Evolutionary conservation across 2,329 filamentous ascomycete species (phyloP).

Genomic region (Chalaropsis ovoidea): DNA sequence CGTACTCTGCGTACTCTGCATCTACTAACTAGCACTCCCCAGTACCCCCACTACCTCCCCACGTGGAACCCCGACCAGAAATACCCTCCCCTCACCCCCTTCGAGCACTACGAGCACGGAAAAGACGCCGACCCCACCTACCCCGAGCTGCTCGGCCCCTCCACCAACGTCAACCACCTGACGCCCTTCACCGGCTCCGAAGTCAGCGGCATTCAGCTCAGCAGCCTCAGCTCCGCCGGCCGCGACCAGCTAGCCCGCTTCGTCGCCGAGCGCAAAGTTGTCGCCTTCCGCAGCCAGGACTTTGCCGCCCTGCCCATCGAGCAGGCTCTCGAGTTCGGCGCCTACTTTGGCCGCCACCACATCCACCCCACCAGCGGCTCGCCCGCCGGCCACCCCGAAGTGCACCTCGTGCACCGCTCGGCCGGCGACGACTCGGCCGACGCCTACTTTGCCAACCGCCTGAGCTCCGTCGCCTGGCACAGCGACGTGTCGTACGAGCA

Average conservation of each 20-base stretch:
- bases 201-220: constrained; percentile 60
- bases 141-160: constrained; percentile 53
- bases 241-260: constrained; percentile 69
- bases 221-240: constrained; percentile 53
- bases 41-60: constrained; percentile 64
- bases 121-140: constrained; percentile 62
- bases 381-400: constrained; percentile 60
- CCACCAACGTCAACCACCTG: constrained; percentile 47
- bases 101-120: constrained; percentile 65
- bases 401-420: constrained; percentile 69
- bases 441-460: constrained; percentile 52
- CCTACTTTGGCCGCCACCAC: constrained; percentile 72
- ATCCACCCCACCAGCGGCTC: constrained; percentile 71
- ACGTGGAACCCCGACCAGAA: constrained; percentile 56
- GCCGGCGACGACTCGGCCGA: constrained; percentile 41
- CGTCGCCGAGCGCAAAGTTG: constrained; percentile 67
- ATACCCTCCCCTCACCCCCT: constrained; percentile 56
- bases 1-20: neutral
- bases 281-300: constrained; percentile 67
- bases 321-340: constrained; percentile 57
- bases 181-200: constrained; percentile 67
- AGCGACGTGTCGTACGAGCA: constrained; percentile 79
- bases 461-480: constrained; percentile 79
- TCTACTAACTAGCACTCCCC: neutral
- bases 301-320: constrained; percentile 59